phyloP scores from a whole-genome alignment of 768 basidiomycete species.

The Mycena crocata region DNA sequence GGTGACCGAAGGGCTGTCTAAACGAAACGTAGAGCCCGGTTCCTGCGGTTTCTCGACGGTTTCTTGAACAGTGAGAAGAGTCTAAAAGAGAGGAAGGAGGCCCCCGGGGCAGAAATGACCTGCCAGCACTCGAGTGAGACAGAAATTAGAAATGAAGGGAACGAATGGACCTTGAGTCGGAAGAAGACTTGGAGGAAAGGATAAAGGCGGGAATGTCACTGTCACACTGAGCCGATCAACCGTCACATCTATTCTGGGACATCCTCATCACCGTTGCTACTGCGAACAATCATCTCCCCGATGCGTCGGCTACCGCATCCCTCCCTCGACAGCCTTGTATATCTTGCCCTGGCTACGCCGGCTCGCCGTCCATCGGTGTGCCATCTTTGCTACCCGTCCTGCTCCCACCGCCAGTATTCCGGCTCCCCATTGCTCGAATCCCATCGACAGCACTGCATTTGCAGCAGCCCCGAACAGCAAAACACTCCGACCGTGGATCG shows the following conservation, averaged over 20 bases:
- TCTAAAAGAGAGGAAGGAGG: conserved; percentile 60
- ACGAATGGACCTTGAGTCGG: too few species aligned
- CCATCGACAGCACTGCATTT: conserved; percentile 79
- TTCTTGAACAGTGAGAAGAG: conserved; percentile 45
- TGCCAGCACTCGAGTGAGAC: too few species aligned
- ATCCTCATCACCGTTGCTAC: too few species aligned
- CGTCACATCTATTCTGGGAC: too few species aligned
- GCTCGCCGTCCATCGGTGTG: conserved; percentile 81
- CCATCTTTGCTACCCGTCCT: conserved; percentile 77
- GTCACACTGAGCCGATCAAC: too few species aligned
- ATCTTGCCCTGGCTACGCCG: conserved; percentile 68
- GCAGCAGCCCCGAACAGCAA: conserved; percentile 74
- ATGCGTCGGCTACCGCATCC: too few species aligned
- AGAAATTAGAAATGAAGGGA: too few species aligned
- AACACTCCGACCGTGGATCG: conserved; percentile 72
- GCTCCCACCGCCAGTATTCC: conserved; percentile 65
- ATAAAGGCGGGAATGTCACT: conserved; percentile 34
- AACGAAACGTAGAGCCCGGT: conserved; percentile 54
- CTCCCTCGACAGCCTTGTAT: conserved; percentile 89
- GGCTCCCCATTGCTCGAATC: conserved; percentile 84
- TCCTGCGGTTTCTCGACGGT: conserved; percentile 62
- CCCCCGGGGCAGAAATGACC: conserved; percentile 52
- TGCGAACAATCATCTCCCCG: too few species aligned
- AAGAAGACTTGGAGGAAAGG: too few species aligned
- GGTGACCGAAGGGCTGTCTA: conserved; percentile 40